phyloP scores from a whole-genome alignment of 164 flowering plant genomes.

The Berberis vulgaris region DNA sequence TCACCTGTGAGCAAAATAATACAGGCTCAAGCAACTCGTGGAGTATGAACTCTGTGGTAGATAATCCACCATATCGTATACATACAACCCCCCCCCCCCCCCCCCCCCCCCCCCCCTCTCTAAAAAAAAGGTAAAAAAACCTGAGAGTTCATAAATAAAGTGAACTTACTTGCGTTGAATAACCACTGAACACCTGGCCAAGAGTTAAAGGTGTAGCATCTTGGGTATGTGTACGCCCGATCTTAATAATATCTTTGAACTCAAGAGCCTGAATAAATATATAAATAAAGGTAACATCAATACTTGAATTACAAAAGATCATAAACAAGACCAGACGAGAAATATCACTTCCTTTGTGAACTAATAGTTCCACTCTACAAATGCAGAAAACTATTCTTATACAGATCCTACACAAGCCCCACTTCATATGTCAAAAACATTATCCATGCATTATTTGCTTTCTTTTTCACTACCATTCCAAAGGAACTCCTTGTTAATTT shows the following conservation, averaged over 20 bases:
- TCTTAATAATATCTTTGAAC: conserved; percentile 88
- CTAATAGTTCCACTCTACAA: too few relatives aligned
- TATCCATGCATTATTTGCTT: too few relatives aligned
- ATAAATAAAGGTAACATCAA: not conserved
- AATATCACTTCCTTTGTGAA: too few relatives aligned
- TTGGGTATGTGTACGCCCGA: conserved; percentile 98
- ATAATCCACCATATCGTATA: not conserved
- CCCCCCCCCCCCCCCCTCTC: too few relatives aligned
- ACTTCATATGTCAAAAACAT: too few relatives aligned
- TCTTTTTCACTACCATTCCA: too few relatives aligned
- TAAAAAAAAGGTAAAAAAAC: not conserved
- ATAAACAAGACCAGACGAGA: not conserved
- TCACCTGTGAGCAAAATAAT: conserved; percentile 49
- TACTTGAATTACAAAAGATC: not conserved
- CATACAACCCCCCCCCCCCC: too few relatives aligned
- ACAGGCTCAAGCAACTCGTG: not conserved
- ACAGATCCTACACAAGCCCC: too few relatives aligned
- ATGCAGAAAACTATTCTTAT: too few relatives aligned
- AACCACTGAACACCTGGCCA: conserved; percentile 98
- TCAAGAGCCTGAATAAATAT: conserved; percentile 49
- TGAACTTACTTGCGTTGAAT: conserved; percentile 73
- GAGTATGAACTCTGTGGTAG: not conserved
- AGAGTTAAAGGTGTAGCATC: conserved; percentile 99
- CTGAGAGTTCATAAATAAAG: not conserved
- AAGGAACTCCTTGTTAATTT: too few relatives aligned